These are phyloP conservation scores for Scleroderma bovista DNA, from an alignment of 768 basidiomycete species.

Conservation along the genomic window DNA sequence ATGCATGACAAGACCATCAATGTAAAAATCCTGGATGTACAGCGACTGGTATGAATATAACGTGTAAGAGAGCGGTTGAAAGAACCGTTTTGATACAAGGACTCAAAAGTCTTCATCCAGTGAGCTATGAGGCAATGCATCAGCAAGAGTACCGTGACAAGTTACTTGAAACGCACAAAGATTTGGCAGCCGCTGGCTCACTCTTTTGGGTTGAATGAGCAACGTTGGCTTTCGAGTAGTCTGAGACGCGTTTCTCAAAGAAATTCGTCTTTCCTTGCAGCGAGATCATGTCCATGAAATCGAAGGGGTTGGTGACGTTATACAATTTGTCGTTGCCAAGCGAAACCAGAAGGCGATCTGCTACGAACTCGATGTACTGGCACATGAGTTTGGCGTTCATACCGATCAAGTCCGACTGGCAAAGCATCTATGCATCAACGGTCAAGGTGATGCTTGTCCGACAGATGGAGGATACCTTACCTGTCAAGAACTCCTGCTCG, in stretches of 20 bases:
- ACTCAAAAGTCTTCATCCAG: slow-evolving; percentile 38
- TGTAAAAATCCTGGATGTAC: slow-evolving; percentile 5
- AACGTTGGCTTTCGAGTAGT: slow-evolving; percentile 69
- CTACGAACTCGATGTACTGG: slow-evolving; percentile 89
- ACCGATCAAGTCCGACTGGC: slow-evolving; percentile 79
- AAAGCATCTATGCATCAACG: slow-evolving; percentile 58
- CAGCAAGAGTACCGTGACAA: neutral
- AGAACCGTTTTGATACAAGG: slow-evolving; percentile 1
- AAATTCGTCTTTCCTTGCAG: slow-evolving; percentile 96
- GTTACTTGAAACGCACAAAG: slow-evolving; percentile 33
- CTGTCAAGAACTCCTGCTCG: slow-evolving; percentile 81
- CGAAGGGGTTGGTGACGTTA: slow-evolving; percentile 74
- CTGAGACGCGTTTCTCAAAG: slow-evolving; percentile 92
- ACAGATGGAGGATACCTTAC: slow-evolving; percentile 32
- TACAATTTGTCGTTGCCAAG: slow-evolving; percentile 82
- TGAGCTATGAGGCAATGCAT: slow-evolving; percentile 19
- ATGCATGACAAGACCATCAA: slow-evolving; percentile 2
- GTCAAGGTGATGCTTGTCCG: neutral
- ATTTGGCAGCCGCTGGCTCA: slow-evolving; percentile 16
- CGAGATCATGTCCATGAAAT: slow-evolving; percentile 95
- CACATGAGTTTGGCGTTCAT: slow-evolving; percentile 89
- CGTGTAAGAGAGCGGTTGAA: neutral
- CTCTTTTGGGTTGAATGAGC: slow-evolving; percentile 26
- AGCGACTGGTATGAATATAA: slow-evolving; percentile 7
- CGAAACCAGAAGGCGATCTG: slow-evolving; percentile 80